phyloP scores from a whole-genome alignment of 352 stramenopile species.

The Globisporangium nodosum region DNA sequence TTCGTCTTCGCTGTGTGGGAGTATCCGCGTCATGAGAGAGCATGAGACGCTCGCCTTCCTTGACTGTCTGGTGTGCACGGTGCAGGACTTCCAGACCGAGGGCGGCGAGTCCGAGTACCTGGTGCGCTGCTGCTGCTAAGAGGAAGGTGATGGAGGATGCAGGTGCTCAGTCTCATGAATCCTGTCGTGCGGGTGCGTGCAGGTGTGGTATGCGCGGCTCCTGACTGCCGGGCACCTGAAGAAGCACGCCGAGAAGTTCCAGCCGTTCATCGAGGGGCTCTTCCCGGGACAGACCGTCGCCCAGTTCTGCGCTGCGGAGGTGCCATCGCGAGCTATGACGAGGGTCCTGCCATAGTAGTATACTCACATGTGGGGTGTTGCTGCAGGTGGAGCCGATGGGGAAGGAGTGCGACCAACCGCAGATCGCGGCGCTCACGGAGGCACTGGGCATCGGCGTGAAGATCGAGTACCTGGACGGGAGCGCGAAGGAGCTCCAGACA shows the following conservation, averaged over 20 bases:
- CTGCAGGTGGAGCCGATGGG: slow-evolving; percentile 90
- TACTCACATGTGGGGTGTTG: background rate
- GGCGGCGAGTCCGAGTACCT: slow-evolving; percentile 84
- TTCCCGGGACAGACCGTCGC: slow-evolving; percentile 73
- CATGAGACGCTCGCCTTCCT: slow-evolving; percentile 16
- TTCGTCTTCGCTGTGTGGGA: slow-evolving; percentile 12
- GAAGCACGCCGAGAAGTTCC: slow-evolving; percentile 79
- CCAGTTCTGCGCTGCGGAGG: slow-evolving; percentile 80
- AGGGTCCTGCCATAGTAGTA: background rate
- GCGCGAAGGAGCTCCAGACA: slow-evolving; percentile 44
- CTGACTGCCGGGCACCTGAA: slow-evolving; percentile 86
- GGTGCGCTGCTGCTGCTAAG: slow-evolving; percentile 13
- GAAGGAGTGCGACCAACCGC: slow-evolving; percentile 91
- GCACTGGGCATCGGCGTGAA: slow-evolving; percentile 83
- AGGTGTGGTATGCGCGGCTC: slow-evolving; percentile 86
- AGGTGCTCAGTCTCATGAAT: too few relatives aligned
- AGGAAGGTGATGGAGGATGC: too few relatives aligned
- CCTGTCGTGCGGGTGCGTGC: too few relatives aligned
- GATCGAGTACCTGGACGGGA: slow-evolving; percentile 94
- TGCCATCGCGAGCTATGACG: slow-evolving; percentile 12
- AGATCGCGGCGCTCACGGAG: slow-evolving; percentile 90
- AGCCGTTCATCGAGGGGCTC: slow-evolving; percentile 87
- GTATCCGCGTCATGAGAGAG: slow-evolving; percentile 6
- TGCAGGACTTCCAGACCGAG: slow-evolving; percentile 83
- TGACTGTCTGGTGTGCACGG: slow-evolving; percentile 28